Base-by-base conservation (phyloP, 2,329 filamentous ascomycete species). In the Phialocephala sp. region DNA sequence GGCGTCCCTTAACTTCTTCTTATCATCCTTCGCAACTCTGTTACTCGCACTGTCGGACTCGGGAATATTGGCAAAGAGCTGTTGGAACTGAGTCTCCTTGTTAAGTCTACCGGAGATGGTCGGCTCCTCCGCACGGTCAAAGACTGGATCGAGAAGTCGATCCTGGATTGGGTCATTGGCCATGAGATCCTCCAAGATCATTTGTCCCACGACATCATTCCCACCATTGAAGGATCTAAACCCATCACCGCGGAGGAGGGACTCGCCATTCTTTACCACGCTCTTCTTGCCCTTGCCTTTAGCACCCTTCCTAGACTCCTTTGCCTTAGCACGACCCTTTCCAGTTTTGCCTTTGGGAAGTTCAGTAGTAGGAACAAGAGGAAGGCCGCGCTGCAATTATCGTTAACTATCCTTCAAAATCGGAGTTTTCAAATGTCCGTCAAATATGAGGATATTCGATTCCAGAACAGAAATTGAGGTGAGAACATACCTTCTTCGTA, bases 1-100 rank as follows among this genome's bases (percentile, higher is more conserved):
- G 0, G 82, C 82, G 9, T 75, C 68, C 0, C 77, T 18, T 0
- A 84, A 72, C 9, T 70, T 71, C 1, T 65, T 72, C 66, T 76
- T 80, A 57, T 84, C 80, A 11, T 50, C 69, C 24, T 58, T 66
- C 8, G 67, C 67, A 8, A 63, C 65, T 5, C 52, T 47, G 18
- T 60, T 56, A 14, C 39, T 59, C 22, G 39, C 56, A 9, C 70
- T 62, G 18, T 58, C 66, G 27, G 66, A 68, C 8, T 66, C 35
- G 1, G 75, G 74, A 14, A 75, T 71, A 36, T 71, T 73, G 1
- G 71, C 66, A 20, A 75, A 66, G 2, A 77, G 54, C 6, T 63
- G 57, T 36, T 73, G 63, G 15, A 76, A 67, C 41, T 76, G 75
- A 0, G 59, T 64, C 1, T 61, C 41, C 63, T 77, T 76, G 6